Base-by-base conservation (phyloP, 169 alveolate species). In the Cryptosporidium muris region DNA sequence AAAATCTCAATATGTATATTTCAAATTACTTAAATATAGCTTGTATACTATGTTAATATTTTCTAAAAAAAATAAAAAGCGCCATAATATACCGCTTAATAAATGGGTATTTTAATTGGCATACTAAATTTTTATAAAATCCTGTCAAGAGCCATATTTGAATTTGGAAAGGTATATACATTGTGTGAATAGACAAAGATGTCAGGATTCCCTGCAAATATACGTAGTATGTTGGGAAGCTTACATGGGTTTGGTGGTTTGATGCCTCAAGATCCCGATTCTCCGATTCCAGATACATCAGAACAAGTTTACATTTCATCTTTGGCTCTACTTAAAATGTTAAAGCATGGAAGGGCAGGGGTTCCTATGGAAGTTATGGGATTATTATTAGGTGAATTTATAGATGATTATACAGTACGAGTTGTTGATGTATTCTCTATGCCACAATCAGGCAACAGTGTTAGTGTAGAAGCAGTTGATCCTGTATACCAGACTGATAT, bases 311-410 rank as follows among this genome's bases (percentile, higher is more conserved):
- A 96, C 90, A 96, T 98, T 36, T 97, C 99, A 5, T 96, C 99
- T 4, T 93, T 97, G 60, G 98, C 99, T 7, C 92, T 98, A 62
- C 91, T 97, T 63, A 98, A 98, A 88, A 98, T 98, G 99, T 94
- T 98, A 43, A 97, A 97, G 90, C 99, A 98, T 92, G 99, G 99
- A 48, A 94, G 99, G 64, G 98, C 95, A 68, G 99, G 99, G 43
- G 99, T 98, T 7, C 99, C 99, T 9, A 96, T 98, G 97, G 99
- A 98, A 92, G 99, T 97, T 51, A 97, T 98, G 99, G 99, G 99
- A 47, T 94, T 98, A 38, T 95, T 98, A 97, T 94, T 98, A 47
- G 99, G 99, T 9, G 99, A 97, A 82, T 96, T 97, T 89, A 95
- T 97, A 11, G 99, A 98, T 91, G 99, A 98, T 82, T 98, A 98